These are phyloP conservation scores for Solanum paucissectum DNA, from an alignment of 257 asterid species.

Conservation along the genomic window DNA sequence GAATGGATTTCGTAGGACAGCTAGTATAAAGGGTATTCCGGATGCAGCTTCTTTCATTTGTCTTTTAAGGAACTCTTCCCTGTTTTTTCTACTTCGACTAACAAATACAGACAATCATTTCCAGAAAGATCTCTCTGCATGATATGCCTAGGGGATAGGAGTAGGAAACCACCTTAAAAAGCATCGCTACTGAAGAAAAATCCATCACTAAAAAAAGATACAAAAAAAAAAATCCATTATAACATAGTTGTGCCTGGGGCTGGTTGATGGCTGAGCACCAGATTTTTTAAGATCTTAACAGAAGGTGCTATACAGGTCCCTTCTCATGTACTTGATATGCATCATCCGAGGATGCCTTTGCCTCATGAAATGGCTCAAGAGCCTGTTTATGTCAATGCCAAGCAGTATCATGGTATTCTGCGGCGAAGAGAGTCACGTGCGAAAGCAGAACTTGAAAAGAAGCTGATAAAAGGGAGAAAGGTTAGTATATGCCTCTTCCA, in stretches of 20 bases:
- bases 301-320: slow-evolving; percentile 31
- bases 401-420: slow-evolving; percentile 78
- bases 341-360: slow-evolving; percentile 70
- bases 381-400: slow-evolving; percentile 88
- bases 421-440: slow-evolving; percentile 87
- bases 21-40: not conserved
- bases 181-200: not conserved
- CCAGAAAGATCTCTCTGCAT: not conserved
- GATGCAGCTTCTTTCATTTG: not conserved
- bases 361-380: slow-evolving; percentile 77
- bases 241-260: not conserved
- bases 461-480: slow-evolving; percentile 71
- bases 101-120: not conserved
- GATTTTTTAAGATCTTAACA: not conserved
- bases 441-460: slow-evolving; percentile 80
- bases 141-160: not conserved
- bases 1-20: not conserved
- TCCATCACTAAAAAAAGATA: not conserved
- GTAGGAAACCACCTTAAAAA: not conserved
- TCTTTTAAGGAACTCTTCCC: not conserved
- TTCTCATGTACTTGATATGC: slow-evolving; percentile 47
- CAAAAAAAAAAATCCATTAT: not conserved
- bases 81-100: not conserved
- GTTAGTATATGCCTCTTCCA: slow-evolving; percentile 17
- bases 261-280: not conserved